phyloP scores from a whole-genome alignment of 169 alveolate genomes.

The Cystoisospora suis region DNA sequence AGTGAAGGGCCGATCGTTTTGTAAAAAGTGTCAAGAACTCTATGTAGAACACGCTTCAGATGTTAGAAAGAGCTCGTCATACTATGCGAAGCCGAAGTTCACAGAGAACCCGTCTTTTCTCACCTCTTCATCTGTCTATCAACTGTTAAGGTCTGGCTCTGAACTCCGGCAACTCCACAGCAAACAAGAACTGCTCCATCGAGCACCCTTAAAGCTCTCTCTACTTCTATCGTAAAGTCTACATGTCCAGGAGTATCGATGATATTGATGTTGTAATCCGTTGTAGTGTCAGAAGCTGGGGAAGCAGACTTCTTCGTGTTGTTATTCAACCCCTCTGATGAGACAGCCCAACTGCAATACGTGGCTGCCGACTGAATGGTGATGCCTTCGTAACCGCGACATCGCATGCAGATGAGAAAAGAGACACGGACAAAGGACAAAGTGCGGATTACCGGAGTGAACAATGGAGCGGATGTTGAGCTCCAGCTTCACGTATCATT shows the following conservation, averaged over 20 bases:
- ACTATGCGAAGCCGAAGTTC: too few relatives aligned
- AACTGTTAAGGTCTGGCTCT: constrained; percentile 96
- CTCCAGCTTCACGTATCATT: too few relatives aligned
- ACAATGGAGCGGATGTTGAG: too few relatives aligned
- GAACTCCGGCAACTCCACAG: constrained; percentile 97
- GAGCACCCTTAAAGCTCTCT: constrained; percentile 92
- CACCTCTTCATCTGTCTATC: constrained; percentile 94
- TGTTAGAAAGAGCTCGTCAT: too few relatives aligned
- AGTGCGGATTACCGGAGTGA: too few relatives aligned
- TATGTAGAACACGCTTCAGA: too few relatives aligned
- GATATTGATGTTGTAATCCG: constrained; percentile 86
- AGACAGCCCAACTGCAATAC: constrained; percentile 86
- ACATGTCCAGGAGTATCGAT: constrained; percentile 99
- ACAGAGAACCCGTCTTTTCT: too few relatives aligned
- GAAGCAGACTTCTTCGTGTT: neutral
- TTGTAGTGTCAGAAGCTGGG: neutral
- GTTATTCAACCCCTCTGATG: neutral
- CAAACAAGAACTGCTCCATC: constrained; percentile 95
- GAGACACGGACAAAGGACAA: neutral
- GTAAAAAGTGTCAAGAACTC: too few relatives aligned
- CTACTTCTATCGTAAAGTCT: constrained; percentile 98
- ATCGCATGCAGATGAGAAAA: neutral
- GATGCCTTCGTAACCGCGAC: constrained; percentile 81
- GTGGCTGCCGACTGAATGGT: constrained; percentile 97
- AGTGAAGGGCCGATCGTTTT: too few relatives aligned